These are phyloP conservation scores for Fomitopsis palustris DNA, from an alignment of 1,284 basidiomycete genomes.

Conservation along the genomic window DNA sequence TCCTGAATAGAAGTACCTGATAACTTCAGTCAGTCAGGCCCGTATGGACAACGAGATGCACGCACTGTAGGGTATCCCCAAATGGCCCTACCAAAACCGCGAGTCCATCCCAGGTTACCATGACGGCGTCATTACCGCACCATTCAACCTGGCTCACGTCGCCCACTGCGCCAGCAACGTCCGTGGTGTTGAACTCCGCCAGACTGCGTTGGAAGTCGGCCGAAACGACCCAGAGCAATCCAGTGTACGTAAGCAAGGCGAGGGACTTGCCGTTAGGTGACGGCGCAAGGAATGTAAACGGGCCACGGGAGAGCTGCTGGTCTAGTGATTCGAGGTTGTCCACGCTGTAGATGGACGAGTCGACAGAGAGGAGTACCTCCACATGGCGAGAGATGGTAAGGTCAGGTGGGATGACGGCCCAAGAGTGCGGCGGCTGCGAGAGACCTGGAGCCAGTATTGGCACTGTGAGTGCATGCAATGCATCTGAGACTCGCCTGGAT, in stretches of 20 bases:
- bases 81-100: conserved; percentile 89
- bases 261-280: conserved; percentile 95
- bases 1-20: conserved; percentile 79
- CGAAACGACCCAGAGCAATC: conserved; percentile 88
- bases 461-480: not conserved
- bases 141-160: conserved; percentile 76
- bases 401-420: conserved; percentile 87
- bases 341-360: conserved; percentile 74
- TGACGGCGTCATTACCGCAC: conserved; percentile 96
- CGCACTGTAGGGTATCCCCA: conserved; percentile 83
- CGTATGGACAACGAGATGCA: conserved; percentile 9
- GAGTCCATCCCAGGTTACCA: conserved; percentile 80
- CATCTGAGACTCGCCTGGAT: conserved; percentile 52
- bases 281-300: conserved; percentile 83
- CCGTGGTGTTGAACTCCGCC: conserved; percentile 77
- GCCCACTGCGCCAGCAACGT: conserved; percentile 48
- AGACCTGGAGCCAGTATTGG: conserved; percentile 43
- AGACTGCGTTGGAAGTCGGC: conserved; percentile 88
- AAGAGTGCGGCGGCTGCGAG: conserved; percentile 74
- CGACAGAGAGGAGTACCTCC: conserved; percentile 81
- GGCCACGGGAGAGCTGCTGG: conserved; percentile 86
- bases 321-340: conserved; percentile 87
- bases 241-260: conserved; percentile 74
- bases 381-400: conserved; percentile 82
- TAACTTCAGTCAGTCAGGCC: not conserved